phyloP scores from a whole-genome alignment of 2,329 filamentous ascomycete genomes.

The Magnaporthiopsis poae region DNA sequence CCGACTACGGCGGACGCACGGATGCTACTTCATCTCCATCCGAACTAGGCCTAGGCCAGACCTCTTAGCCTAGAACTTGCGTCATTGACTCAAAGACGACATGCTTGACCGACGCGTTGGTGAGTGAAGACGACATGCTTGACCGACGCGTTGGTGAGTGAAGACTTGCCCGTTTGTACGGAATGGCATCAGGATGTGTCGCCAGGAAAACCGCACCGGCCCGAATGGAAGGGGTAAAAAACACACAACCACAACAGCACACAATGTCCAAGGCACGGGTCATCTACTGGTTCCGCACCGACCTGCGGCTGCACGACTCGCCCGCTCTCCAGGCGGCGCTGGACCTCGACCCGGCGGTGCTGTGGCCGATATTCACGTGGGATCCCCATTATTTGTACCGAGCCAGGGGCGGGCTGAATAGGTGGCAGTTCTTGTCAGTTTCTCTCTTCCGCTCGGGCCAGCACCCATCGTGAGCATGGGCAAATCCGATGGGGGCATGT shows the following conservation, averaged over 20 bases:
- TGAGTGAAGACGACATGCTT: neutral
- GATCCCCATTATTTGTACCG: conserved; percentile 61
- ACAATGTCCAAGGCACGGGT: conserved; percentile 8
- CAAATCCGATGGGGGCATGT: too few relatives aligned
- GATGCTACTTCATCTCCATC: too few relatives aligned
- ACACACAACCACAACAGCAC: neutral
- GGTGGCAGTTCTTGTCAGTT: conserved; percentile 60
- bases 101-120: too few relatives aligned
- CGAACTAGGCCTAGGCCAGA: neutral
- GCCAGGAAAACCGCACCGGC: neutral
- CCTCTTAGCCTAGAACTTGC: neutral
- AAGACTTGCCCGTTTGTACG: neutral
- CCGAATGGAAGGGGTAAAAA: neutral
- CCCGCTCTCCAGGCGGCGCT: conserved; percentile 63
- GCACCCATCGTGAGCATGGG: neutral
- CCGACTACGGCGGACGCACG: too few relatives aligned
- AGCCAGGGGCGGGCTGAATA: conserved; percentile 58
- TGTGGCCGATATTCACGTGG: conserved; percentile 74
- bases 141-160: too few relatives aligned
- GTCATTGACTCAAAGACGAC: neutral
- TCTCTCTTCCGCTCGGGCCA: too few relatives aligned
- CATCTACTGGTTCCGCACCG: conserved; percentile 60
- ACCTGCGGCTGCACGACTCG: conserved; percentile 67
- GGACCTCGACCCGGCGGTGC: conserved; percentile 54
- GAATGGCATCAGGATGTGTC: too few relatives aligned